Percentiles rank a stretch among this genome's conserved stretches.
Evolutionary conservation across 1,284 basidiomycete species (phyloP).

Genomic region (Pseudozyma pruni): DNA sequence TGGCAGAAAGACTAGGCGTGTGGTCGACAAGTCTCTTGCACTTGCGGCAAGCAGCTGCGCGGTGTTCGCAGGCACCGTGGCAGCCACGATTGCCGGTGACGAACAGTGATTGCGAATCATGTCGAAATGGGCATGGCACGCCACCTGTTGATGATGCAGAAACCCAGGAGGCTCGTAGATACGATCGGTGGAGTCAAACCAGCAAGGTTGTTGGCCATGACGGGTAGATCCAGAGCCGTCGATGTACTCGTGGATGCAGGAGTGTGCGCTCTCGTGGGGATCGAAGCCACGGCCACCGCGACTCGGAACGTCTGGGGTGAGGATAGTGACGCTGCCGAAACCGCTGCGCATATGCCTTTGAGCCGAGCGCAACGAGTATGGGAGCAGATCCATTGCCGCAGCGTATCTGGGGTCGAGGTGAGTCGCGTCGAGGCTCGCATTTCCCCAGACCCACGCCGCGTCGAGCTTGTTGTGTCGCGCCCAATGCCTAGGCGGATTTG

Average conservation of each 20-base stretch:
- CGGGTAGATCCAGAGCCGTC: background rate
- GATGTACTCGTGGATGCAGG: constrained; percentile 13
- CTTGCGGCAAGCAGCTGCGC: constrained; percentile 12
- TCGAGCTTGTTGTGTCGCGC: constrained; percentile 19
- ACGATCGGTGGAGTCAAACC: constrained; percentile 14
- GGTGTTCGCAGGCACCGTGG: background rate
- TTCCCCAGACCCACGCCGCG: constrained; percentile 28
- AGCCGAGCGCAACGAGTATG: constrained; percentile 40
- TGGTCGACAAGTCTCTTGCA: constrained; percentile 6
- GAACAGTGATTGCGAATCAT: background rate
- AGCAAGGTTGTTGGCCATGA: constrained; percentile 29
- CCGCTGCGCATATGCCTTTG: constrained; percentile 21
- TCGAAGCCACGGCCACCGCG: background rate
- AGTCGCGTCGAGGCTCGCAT: constrained; percentile 2
- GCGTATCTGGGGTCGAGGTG: background rate
- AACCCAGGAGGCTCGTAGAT: constrained; percentile 17
- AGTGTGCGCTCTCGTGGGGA: background rate
- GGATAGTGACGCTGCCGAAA: constrained; percentile 25
- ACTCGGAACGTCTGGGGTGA: constrained; percentile 28
- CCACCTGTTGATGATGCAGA: constrained; percentile 25
- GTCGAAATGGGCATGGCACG: constrained; percentile 5
- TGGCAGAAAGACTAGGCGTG: constrained; percentile 17
- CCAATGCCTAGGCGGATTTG: constrained; percentile 7
- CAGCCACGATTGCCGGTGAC: background rate
- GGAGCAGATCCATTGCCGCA: constrained; percentile 20